Base-by-base conservation (phyloP, 495 filamentous ascomycete genomes). In the Filosporella fistucella region DNA sequence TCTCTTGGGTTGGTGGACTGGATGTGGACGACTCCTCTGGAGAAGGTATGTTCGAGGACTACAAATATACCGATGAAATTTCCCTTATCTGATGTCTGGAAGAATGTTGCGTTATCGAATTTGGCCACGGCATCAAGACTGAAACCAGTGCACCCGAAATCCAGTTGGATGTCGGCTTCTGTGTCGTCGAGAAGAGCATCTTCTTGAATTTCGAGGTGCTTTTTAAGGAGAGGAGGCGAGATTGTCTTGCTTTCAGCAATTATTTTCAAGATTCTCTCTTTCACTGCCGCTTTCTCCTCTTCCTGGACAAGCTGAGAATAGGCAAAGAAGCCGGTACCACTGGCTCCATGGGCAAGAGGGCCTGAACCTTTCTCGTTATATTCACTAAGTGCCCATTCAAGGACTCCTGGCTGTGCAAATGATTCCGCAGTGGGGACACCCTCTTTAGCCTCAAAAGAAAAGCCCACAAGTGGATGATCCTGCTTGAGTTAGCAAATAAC, bases 11-110 rank as follows among this genome's bases (percentile, higher is more conserved):
- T 59, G 8, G 63, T 28, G 11, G 68, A 69, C 12, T 47, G 41
- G 40, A 80, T 75, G 48, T 83, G 80, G 28, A 80, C 64, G 32
- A 56, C 75, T 2, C 80, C 79, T 4, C 78, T 71, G 2, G 77
- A 76, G 28, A 82, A 72, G 1, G 78, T 75, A 26, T 43, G 41
- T 12, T 24, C 12, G 24, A 43, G 41, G 12, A 14, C 18, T 2
- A 17, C 25, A 12, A 43, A 14, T 7, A 43, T 43, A 26, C 13
- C 21, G n/a, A 51, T 14, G 13, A 29, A 55, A 34, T 14, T 30
- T 17, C 41, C 41, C 13, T 26, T 24, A 13, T 26, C 23, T 18
- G 16, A 18, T 20, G 14, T 11, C 4, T 2, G 16, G 16, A 40
- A 40, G n/a, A 40, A 20, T 23, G 18, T 40, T 6, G 36, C 3